These are phyloP conservation scores for Pichia cactophila DNA, from an alignment of 1,139 yeast species.

Conservation along the genomic window DNA sequence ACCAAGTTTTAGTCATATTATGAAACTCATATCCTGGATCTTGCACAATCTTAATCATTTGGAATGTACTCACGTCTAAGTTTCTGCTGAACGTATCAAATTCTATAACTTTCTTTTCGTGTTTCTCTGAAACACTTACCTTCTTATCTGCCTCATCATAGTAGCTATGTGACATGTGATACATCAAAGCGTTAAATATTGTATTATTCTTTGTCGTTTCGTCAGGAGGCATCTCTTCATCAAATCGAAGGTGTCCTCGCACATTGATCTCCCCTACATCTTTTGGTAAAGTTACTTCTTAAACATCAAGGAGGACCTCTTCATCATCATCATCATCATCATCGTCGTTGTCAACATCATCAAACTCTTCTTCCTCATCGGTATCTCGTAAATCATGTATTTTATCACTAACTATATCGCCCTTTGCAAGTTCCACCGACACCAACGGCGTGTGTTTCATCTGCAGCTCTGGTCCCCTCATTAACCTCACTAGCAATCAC, in stretches of 20 bases:
- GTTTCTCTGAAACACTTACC: not conserved
- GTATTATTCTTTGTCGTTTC: slow-evolving; percentile 26
- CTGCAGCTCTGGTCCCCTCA: too few species aligned
- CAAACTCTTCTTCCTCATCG: too few species aligned
- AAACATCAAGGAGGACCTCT: not conserved
- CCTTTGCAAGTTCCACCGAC: too few species aligned
- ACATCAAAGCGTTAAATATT: slow-evolving; percentile 23
- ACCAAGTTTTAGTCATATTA: slow-evolving; percentile 52
- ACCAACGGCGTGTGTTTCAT: too few species aligned
- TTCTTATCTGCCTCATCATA: not conserved
- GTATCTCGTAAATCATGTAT: too few species aligned
- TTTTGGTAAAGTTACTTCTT: slow-evolving; percentile 9
- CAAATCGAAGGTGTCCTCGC: slow-evolving; percentile 15
- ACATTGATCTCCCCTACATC: slow-evolving; percentile 15
- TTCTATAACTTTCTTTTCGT: not conserved
- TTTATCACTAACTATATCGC: too few species aligned
- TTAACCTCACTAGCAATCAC: too few species aligned
- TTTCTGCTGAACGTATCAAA: slow-evolving; percentile 24
- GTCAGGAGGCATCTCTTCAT: slow-evolving; percentile 19
- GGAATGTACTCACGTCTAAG: slow-evolving; percentile 16
- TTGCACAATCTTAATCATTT: slow-evolving; percentile 34
- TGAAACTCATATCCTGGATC: slow-evolving; percentile 49
- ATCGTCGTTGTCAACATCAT: not conserved
- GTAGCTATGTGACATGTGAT: slow-evolving; percentile 9
- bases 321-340: not conserved